A percentile compares a stretch with the other conserved stretches of the same genome.
phyloP scores from a whole-genome alignment of 495 filamentous ascomycete species.

The Trichoderma erinaceum region DNA sequence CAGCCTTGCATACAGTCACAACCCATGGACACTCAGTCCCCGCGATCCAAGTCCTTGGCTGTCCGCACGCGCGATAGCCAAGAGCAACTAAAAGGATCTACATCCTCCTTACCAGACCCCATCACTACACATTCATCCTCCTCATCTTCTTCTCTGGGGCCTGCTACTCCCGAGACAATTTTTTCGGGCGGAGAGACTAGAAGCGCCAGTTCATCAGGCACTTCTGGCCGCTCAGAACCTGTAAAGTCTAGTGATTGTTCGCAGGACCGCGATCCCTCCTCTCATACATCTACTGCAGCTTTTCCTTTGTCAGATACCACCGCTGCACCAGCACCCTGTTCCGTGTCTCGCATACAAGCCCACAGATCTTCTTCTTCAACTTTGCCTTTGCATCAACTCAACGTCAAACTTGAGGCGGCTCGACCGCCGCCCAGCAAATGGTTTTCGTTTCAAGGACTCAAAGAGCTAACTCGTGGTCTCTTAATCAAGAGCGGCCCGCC shows the following conservation, averaged over 20 bases:
- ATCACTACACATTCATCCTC: background rate
- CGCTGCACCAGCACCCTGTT: background rate
- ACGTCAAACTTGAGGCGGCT: background rate
- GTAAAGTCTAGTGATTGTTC: background rate
- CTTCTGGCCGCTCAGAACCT: slow-evolving; percentile 7
- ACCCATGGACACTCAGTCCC: background rate
- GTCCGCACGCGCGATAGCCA: slow-evolving; percentile 3
- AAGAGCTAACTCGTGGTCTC: slow-evolving; percentile 82
- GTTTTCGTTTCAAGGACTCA: slow-evolving; percentile 57
- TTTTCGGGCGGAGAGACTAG: background rate
- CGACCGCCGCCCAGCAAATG: slow-evolving; percentile 44
- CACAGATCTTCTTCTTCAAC: background rate
- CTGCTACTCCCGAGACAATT: background rate
- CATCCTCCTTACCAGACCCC: background rate
- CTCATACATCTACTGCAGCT: background rate
- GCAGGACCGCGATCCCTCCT: background rate
- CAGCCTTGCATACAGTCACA: slow-evolving; percentile 8
- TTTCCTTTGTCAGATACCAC: background rate
- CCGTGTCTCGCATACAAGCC: background rate
- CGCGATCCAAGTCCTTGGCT: background rate
- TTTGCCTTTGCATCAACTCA: background rate
- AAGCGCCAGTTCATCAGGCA: background rate
- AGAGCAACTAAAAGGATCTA: background rate
- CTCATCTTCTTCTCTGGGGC: background rate
- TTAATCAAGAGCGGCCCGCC: slow-evolving; percentile 81